Base-by-base conservation (phyloP, 2,329 filamentous ascomycete species). In the Cyanodermella asteris region DNA sequence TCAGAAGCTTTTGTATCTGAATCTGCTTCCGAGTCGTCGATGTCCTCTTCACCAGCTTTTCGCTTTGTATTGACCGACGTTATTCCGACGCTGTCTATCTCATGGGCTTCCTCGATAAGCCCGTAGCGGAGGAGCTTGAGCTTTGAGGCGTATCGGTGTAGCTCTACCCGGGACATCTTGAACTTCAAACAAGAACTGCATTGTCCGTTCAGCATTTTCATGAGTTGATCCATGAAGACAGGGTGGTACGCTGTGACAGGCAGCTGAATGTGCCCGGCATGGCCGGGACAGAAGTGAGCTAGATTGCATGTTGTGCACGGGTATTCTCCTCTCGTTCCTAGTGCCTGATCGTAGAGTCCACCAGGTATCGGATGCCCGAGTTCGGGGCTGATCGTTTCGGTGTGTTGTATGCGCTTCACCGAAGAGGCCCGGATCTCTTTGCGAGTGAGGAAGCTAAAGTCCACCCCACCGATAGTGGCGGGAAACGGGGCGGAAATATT, bases 171-270 rank as follows among this genome's bases (percentile, higher is more conserved):
- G n/a, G 72, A 60, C 45, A 93, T 61, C 43, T 75, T 78, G 36
- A 97, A 70, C 29, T 72, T 69, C 43, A 82, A 73, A 51, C 90
- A 97, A 53, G 91, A 93, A 31, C 73, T 64, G 46, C 87, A 97
- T 48, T 84, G 75, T 27, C 78, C 74, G 38, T 81, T 71, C 12
- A 97, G 61, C 22, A 97, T 59, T 22, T 77, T 72, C 34, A 90
- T 65, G 26, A 82, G 64, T 46, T 93, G 82, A 44, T 93, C 82
- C 59, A 97, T 74, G 43, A 93, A 94, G 2, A 81, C 75, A n/a
- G 84, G 78, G 48, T 97, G 84, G 46, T 94, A 97, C 26, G 93
- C 77, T 23, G 77, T 78, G 8, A 82, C 73, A 9, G 87, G 82
- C 8, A 97, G 69, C 39, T 93, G 80, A 46, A 97, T 91, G 44